phyloP scores from a whole-genome alignment of 2,329 filamentous ascomycete species.

The Phialemonium atrogriseum region DNA sequence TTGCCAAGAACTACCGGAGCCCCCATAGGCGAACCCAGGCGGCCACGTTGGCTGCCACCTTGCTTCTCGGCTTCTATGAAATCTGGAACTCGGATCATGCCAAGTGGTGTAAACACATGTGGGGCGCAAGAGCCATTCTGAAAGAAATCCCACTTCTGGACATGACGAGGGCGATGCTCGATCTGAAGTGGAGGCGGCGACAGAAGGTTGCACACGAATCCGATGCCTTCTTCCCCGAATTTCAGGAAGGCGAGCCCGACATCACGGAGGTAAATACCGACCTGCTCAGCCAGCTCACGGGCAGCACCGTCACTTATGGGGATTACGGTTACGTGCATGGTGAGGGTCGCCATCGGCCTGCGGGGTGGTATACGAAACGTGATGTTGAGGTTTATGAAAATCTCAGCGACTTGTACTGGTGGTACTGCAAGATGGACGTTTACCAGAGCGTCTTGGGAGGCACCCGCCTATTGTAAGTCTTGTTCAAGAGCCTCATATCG shows the following conservation, averaged over 20 bases:
- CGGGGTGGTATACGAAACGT: constrained; percentile 33
- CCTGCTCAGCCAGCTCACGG: constrained; percentile 33
- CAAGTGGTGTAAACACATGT: constrained; percentile 91
- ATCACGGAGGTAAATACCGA: constrained; percentile 31
- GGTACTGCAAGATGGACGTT: constrained; percentile 89
- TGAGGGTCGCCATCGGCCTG: constrained; percentile 6
- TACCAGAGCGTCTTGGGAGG: constrained; percentile 87
- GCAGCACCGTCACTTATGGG: constrained; percentile 26
- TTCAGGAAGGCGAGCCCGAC: constrained; percentile 16
- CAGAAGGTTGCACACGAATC: constrained; percentile 29
- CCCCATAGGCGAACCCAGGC: constrained; percentile 62
- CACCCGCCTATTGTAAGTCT: constrained; percentile 71
- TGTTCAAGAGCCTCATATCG: not conserved
- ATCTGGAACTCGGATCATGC: constrained; percentile 90
- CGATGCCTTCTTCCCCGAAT: constrained; percentile 11
- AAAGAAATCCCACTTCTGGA: constrained; percentile 71
- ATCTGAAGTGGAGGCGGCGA: constrained; percentile 43
- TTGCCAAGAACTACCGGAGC: constrained; percentile 68
- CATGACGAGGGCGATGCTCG: constrained; percentile 64
- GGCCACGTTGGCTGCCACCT: constrained; percentile 77
- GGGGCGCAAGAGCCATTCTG: constrained; percentile 74
- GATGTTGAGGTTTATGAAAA: constrained; percentile 78
- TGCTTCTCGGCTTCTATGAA: constrained; percentile 86
- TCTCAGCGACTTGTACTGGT: constrained; percentile 85
- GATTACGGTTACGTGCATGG: constrained; percentile 23